Conservation (phyloP, 176 grass and related monocot species). For the Carex kokanica region DNA sequence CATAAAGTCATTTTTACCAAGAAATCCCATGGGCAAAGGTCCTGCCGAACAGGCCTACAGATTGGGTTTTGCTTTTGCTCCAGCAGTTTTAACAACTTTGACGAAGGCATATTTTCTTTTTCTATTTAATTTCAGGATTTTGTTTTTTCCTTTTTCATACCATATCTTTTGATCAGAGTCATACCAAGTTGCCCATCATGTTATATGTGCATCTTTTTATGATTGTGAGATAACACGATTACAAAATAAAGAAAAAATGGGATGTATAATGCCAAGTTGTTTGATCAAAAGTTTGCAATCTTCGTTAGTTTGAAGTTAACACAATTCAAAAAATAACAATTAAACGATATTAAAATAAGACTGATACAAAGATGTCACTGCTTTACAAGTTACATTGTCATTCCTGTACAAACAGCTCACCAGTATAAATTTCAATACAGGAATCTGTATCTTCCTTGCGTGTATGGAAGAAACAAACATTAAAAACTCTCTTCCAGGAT, state of each 20-base stretch:
- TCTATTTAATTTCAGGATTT: too few relatives aligned
- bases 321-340: background rate
- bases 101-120: too few relatives aligned
- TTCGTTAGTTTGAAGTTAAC: background rate
- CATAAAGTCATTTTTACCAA: too few relatives aligned
- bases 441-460: background rate
- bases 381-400: background rate
- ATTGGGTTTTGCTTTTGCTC: too few relatives aligned
- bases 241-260: background rate
- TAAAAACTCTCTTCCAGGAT: background rate
- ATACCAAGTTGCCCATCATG: background rate
- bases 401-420: constrained; percentile 9
- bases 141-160: background rate
- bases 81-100: too few relatives aligned
- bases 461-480: background rate
- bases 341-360: background rate
- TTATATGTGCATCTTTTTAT: background rate
- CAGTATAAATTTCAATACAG: background rate
- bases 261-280: background rate
- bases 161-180: background rate
- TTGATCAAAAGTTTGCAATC: background rate
- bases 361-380: background rate
- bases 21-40: too few relatives aligned
- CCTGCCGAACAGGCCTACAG: too few relatives aligned
- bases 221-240: background rate